Conservation (phyloP, 306 rosid species). For the Dryas octopetala region DNA sequence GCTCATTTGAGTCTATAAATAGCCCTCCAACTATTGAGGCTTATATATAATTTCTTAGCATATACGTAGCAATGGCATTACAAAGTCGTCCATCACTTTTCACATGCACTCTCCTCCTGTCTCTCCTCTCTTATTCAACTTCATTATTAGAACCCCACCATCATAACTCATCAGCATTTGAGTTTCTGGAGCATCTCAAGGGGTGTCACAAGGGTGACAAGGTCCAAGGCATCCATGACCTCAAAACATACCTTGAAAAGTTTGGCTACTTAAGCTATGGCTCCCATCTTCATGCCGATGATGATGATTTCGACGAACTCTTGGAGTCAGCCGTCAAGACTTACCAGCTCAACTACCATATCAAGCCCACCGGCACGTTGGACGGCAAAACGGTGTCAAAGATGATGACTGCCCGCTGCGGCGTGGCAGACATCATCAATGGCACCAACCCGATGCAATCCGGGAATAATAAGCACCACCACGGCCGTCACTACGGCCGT, state of each 20-base stretch:
- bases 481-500: not conserved
- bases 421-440: slow-evolving; percentile 29
- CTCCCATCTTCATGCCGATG: not conserved
- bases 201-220: slow-evolving; percentile 40
- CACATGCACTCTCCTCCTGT: not conserved
- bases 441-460: slow-evolving; percentile 28
- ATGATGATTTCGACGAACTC: slow-evolving; percentile 26
- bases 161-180: slow-evolving; percentile 10
- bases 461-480: not conserved
- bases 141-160: not conserved
- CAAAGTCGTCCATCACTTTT: not conserved
- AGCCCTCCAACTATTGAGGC: not conserved
- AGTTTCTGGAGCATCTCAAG: slow-evolving; percentile 21
- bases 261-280: slow-evolving; percentile 30
- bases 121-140: slow-evolving; percentile 5
- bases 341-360: slow-evolving; percentile 30
- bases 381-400: slow-evolving; percentile 31
- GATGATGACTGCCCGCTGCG: slow-evolving; percentile 43
- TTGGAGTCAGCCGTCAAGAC: slow-evolving; percentile 39
- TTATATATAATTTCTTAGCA: not conserved
- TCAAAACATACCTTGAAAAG: slow-evolving; percentile 27
- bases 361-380: slow-evolving; percentile 22
- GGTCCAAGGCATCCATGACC: slow-evolving; percentile 25
- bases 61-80: slow-evolving; percentile 10
- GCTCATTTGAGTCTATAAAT: not conserved